Base-by-base conservation (phyloP, 2,329 filamentous ascomycete species). In the Exophiala alcalophila region DNA sequence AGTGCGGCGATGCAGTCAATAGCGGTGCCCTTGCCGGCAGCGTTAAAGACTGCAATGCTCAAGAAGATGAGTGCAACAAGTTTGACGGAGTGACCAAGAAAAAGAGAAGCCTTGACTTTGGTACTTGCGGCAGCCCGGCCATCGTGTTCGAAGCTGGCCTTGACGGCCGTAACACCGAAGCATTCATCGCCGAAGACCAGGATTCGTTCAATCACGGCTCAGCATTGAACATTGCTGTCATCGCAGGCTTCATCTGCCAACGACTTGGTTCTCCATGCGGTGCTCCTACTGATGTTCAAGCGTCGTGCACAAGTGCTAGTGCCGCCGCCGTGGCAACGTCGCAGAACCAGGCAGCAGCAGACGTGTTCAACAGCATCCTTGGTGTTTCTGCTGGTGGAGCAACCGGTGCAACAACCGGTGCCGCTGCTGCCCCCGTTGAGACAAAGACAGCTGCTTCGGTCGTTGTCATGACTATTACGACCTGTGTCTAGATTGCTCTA, bases 191-290 rank as follows among this genome's bases (percentile, higher is more conserved):
- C 24, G 59, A 57, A 5, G 65, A 73, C 57, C 56, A 65, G 56
- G 41, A 49, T 21, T 60, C 59, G 57, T 78, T 77, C 63, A 68
- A 65, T 60, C 75, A 78, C 60, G 73, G 73, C 39, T 74, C 71
- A 3, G 74, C 73, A 7, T 58, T 67, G 27, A 68, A 68, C 55
- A 72, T 74, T 52, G 63, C 55, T 23, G 61, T 74, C 51, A 69
- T 76, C 50, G 62, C 71, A 7, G 51, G 61, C 27, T 75, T 75
- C 55, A 72, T 73, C 58, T 73, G 70, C 58, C 56, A 62, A 23
- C 67, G 68, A 35, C 57, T 73, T 11, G 44, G 56, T 19, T 65
- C 59, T 29, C 40, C 57, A 5, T 67, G 65, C 44, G 59, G 62
- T 19, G 65, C 64, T 2, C 37, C 55, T 4, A 55, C 55, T 5